Evolutionary conservation across 2,329 filamentous ascomycete genomes (phyloP).

Genomic region (Cercospora beticola): DNA sequence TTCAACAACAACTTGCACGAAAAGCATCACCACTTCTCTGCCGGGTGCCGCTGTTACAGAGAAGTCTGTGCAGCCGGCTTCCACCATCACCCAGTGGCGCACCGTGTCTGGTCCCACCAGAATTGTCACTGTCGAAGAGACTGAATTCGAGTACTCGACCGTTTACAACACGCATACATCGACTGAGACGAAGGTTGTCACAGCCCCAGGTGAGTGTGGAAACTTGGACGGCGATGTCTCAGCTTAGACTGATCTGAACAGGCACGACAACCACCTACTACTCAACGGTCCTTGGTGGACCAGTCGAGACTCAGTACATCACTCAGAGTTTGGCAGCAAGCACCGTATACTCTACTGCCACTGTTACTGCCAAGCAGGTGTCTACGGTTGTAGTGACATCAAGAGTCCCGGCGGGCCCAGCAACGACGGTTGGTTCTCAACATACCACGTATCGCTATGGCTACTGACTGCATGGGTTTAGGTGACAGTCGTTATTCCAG

Average conservation of each 20-base stretch:
- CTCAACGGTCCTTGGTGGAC: background rate
- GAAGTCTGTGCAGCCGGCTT: background rate
- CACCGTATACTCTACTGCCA: background rate
- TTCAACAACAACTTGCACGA: background rate
- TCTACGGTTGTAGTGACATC: background rate
- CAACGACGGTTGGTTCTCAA: background rate
- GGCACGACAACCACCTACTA: background rate
- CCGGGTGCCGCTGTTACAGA: background rate
- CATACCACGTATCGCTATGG: too few relatives aligned
- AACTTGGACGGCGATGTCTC: background rate
- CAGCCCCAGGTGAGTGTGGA: background rate
- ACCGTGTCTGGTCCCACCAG: constrained; percentile 10
- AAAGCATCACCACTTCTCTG: background rate
- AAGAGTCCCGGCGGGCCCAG: constrained; percentile 1
- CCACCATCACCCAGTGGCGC: background rate
- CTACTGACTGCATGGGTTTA: background rate
- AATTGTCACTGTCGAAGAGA: constrained; percentile 11
- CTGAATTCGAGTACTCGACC: constrained; percentile 1
- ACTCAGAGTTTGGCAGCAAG: background rate
- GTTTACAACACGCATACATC: constrained; percentile 7
- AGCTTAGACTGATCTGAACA: background rate
- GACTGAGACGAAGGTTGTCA: background rate
- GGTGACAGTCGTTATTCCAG: background rate
- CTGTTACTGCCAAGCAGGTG: background rate
- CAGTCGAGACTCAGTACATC: background rate